These are phyloP conservation scores for Neurospora pannonica DNA, from an alignment of 495 filamentous ascomycete genomes.

Conservation along the genomic window DNA sequence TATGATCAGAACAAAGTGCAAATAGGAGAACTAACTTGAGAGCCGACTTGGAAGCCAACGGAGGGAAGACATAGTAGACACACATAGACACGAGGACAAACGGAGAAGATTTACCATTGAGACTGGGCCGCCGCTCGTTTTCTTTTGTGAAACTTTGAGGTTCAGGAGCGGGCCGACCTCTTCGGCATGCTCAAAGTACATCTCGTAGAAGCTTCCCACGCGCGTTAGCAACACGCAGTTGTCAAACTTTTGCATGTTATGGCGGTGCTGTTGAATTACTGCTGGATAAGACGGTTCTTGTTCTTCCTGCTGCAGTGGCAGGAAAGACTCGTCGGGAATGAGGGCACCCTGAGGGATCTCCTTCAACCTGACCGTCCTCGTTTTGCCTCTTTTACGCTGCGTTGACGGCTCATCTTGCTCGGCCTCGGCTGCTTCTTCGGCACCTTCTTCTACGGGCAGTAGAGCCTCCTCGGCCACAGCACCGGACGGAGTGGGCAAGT, in stretches of 20 bases:
- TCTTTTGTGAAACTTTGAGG: slow-evolving; percentile 77
- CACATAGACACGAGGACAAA: background rate
- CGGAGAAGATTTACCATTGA: slow-evolving; percentile 54
- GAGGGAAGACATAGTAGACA: background rate
- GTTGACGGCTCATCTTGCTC: background rate
- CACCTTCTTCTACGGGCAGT: background rate
- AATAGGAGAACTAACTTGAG: background rate
- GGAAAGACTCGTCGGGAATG: slow-evolving; percentile 8
- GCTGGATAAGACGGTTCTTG: slow-evolving; percentile 64
- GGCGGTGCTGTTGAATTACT: slow-evolving; percentile 79
- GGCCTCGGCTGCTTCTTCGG: background rate
- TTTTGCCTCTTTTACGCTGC: background rate
- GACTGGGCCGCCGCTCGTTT: slow-evolving; percentile 62
- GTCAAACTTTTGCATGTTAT: slow-evolving; percentile 82
- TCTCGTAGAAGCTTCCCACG: slow-evolving; percentile 92
- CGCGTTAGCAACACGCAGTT: slow-evolving; percentile 84
- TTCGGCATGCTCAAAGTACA: slow-evolving; percentile 91
- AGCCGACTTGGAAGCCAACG: background rate
- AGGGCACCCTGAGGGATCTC: slow-evolving; percentile 59
- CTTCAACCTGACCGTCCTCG: slow-evolving; percentile 37
- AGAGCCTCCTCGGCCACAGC: background rate
- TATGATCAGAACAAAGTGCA: slow-evolving; percentile 20
- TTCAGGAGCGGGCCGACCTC: slow-evolving; percentile 78
- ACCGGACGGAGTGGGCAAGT: background rate
- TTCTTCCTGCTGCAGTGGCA: slow-evolving; percentile 27